A percentile compares a stretch with the other conserved stretches of the same genome.
Conservation (phyloP, 2,329 filamentous ascomycete genomes). For the Ophiosphaerella herpotricha region DNA sequence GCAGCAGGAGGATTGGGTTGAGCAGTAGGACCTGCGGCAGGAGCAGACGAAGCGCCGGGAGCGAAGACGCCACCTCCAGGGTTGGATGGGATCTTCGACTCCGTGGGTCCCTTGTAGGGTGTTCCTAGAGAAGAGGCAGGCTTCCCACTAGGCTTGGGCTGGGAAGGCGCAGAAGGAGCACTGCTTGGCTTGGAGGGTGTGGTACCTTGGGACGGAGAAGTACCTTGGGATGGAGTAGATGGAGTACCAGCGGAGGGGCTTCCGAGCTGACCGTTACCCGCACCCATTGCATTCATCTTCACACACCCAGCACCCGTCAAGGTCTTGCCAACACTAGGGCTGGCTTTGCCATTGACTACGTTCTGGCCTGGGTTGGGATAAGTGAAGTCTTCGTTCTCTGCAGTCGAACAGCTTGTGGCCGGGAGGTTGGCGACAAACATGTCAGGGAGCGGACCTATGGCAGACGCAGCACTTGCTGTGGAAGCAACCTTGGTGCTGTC, state of each 20-base stretch:
- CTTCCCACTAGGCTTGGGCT: not conserved
- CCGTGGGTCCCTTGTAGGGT: conserved; percentile 6
- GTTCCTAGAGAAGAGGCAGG: conserved; percentile 6
- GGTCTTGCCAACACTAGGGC: no score
- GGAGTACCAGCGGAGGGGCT: conserved; percentile 19
- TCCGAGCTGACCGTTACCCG: conserved; percentile 36
- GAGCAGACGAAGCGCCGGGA: conserved; percentile 38
- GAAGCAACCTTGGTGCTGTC: no score
- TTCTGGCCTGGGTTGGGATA: conserved; percentile 70
- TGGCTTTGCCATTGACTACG: conserved; percentile 19
- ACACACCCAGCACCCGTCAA: conserved; percentile 25
- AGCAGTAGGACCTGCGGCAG: conserved; percentile 11
- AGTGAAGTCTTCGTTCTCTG: conserved; percentile 56
- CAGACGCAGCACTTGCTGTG: no score
- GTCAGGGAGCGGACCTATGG: conserved; percentile 63
- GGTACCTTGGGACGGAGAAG: conserved; percentile 2
- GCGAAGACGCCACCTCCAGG: conserved; percentile 28
- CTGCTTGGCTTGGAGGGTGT: conserved; percentile 8
- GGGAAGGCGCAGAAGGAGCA: conserved; percentile 1
- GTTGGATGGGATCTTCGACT: conserved; percentile 14
- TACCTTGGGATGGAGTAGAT: conserved; percentile 1
- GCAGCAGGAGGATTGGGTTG: conserved; percentile 15
- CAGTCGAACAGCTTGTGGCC: conserved; percentile 60
- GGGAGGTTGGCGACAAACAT: conserved; percentile 76
- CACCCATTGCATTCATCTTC: conserved; percentile 33